Base-by-base conservation (phyloP, 1,139 yeast genomes). In the Taiozyma onychis region DNA sequence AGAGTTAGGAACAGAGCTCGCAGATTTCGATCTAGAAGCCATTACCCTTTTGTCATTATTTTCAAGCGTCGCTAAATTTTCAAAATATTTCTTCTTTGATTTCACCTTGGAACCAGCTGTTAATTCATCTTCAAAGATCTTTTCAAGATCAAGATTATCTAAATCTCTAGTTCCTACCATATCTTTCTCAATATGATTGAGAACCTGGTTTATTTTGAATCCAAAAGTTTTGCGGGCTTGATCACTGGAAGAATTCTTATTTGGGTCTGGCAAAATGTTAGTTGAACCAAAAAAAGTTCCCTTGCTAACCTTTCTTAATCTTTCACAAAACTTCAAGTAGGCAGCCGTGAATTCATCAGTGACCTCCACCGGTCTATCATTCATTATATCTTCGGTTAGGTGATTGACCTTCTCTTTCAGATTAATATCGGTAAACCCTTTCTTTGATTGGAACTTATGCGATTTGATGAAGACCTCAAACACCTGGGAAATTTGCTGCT, bases 391-490 rank as follows among this genome's bases (percentile, higher is more conserved):
- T 14, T 44, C 47, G 27, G 28, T 39, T 16, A 34, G 37, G 35
- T n/a, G 18, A 16, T 14, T 35, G 39, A 24, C 22, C 27, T 32
- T 28, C 24, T 32, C 22, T 22, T 45, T 39, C 21, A 32, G 7
- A 44, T 24, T 14, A 8, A 21, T 16, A 22, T 37, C 16, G 24
- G 13, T 22, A 6, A 37, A 5, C 16, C 21, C 35, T 10, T 44
- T 45, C n/a, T 27, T 46, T 44, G 50, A 50, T 41, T 57, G 60
- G 44, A 53, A 57, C 21, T 52, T 51, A 26, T 53, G 57, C 6
- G 59, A 57, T 7, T 44, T 51, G 22, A 50, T 16, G 2, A 57
- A 47, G 2, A 52, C 37, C 8, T 50, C 49, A 2, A 60, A 44
- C 51, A 60, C 49, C 30, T 55, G 49, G 6, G 59, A 53, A 1